A percentile compares a stretch with the other conserved stretches of the same genome.
phyloP scores from a whole-genome alignment of 2,329 filamentous ascomycete species.

The Pseudocercospora crystallina region DNA sequence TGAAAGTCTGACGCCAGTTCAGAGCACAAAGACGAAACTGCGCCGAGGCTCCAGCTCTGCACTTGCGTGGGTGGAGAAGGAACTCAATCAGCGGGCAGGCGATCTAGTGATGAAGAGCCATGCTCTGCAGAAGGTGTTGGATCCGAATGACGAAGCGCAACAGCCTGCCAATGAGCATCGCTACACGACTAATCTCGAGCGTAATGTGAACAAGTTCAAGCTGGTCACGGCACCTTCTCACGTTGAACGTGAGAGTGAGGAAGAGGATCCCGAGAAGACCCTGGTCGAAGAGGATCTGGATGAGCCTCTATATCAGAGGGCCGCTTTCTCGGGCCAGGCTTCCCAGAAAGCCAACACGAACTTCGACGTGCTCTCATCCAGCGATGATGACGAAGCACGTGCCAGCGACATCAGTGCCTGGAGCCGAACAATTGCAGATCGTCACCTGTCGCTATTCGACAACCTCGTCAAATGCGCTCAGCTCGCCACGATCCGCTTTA shows the following conservation, averaged over 20 bases:
- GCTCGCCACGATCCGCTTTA: conserved; percentile 46
- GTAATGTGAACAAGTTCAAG: too few relatives aligned
- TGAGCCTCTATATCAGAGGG: neutral
- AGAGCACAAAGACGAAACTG: neutral
- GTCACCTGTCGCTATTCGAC: conserved; percentile 42
- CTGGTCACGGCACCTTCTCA: too few relatives aligned
- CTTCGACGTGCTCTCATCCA: too few relatives aligned
- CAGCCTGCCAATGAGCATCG: too few relatives aligned
- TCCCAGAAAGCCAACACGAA: neutral
- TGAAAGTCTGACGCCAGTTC: neutral
- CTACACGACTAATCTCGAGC: too few relatives aligned
- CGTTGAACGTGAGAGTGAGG: neutral
- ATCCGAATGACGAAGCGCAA: too few relatives aligned
- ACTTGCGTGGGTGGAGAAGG: too few relatives aligned
- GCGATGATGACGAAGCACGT: conserved; percentile 4
- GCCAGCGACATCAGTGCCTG: conserved; percentile 35
- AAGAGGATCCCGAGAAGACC: conserved; percentile 14
- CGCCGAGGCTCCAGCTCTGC: neutral
- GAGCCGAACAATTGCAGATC: conserved; percentile 39
- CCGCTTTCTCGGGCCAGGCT: neutral
- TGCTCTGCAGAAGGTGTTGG: too few relatives aligned
- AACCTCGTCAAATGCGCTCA: conserved; percentile 42
- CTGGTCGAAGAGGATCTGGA: neutral
- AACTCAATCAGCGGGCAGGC: too few relatives aligned
- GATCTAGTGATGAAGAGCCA: too few relatives aligned